A percentile compares a stretch with the other conserved stretches of the same genome.
Conservation (phyloP, 2,329 filamentous ascomycete species). For the Xylaria hypoxylon region DNA sequence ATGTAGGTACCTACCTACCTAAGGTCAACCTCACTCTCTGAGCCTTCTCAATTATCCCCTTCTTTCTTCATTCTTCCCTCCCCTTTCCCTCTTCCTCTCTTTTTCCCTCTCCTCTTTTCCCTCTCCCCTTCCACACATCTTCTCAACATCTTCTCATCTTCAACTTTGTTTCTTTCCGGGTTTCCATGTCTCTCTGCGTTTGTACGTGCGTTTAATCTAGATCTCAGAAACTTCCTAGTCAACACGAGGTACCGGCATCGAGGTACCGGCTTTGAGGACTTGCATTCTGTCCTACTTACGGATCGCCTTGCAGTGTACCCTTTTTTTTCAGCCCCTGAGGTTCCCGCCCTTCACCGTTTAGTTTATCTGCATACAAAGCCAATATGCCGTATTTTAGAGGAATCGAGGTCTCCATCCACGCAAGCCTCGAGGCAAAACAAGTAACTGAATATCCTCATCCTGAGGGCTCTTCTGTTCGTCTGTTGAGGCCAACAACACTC, state of each 20-base stretch:
- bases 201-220: neutral
- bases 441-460: conserved; percentile 68
- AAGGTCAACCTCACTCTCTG: no score
- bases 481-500: conserved; percentile 43
- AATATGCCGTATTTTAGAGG: conserved; percentile 64
- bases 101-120: neutral
- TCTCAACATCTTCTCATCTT: neutral
- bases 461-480: conserved; percentile 59
- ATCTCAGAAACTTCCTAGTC: neutral
- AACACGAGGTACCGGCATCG: neutral
- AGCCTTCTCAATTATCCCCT: neutral
- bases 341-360: neutral
- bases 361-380: conserved; percentile 1
- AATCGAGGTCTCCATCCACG: conserved; percentile 59
- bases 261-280: neutral
- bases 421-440: conserved; percentile 51
- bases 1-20: no score
- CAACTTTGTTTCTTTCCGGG: neutral
- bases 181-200: neutral
- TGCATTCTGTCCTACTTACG: neutral
- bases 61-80: neutral
- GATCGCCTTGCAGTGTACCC: neutral
- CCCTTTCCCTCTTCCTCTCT: neutral
- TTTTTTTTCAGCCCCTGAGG: neutral
- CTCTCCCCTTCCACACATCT: neutral